Percentiles rank a stretch among this genome's conserved stretches.
Evolutionary conservation across 176 grass and related monocot genomes (phyloP).

Genomic region (Avena insularis): DNA sequence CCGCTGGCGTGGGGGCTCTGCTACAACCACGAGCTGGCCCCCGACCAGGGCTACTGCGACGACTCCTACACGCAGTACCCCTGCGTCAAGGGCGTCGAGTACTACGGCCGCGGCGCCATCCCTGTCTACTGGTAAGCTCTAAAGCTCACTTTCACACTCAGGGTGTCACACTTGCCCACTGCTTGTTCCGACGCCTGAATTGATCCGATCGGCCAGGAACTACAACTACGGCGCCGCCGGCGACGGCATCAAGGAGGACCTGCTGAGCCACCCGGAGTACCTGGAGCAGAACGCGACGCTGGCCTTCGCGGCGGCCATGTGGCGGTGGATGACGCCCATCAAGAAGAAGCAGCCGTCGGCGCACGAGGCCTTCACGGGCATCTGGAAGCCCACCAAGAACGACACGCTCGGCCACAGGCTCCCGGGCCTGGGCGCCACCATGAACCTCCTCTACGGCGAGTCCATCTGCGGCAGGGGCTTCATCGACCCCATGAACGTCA

Average conservation of each 20-base stretch:
- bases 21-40: constrained; percentile 87
- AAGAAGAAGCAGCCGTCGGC: constrained; percentile 93
- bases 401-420: constrained; percentile 69
- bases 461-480: constrained; percentile 73
- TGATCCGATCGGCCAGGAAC: constrained; percentile 55
- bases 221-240: constrained; percentile 77
- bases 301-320: constrained; percentile 84
- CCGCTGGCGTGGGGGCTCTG: constrained; percentile 83
- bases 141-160: background rate
- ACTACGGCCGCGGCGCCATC: constrained; percentile 87
- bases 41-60: constrained; percentile 69
- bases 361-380: constrained; percentile 76
- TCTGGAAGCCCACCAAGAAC: constrained; percentile 93
- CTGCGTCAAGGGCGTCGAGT: constrained; percentile 74
- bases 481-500: constrained; percentile 72
- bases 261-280: constrained; percentile 89
- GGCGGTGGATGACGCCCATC: constrained; percentile 96
- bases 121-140: constrained; percentile 69
- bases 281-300: constrained; percentile 88
- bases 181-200: no score
- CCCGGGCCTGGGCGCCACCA: constrained; percentile 87
- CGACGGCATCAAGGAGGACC: constrained; percentile 60
- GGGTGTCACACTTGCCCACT: no score
- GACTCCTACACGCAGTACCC: constrained; percentile 58
- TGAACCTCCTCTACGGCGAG: constrained; percentile 86